Base-by-base conservation (phyloP, 495 filamentous ascomycete genomes). In the Cairneyella variabilis region DNA sequence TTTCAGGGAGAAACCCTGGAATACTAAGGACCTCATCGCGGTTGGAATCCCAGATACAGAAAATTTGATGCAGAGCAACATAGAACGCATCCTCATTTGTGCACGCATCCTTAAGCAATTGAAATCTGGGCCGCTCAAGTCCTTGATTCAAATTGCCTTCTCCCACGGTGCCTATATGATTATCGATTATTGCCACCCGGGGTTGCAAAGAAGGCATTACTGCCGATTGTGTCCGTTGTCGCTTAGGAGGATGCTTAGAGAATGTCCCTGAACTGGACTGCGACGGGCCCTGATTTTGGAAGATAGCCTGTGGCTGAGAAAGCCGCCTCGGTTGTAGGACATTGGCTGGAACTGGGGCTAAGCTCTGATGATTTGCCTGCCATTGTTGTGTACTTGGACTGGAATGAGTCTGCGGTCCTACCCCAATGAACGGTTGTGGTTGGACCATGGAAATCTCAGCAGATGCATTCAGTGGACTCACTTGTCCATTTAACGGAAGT, bases 1-100 rank as follows among this genome's bases (percentile, higher is more conserved):
- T 40, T 5, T 17, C 2, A 12, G 17, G 3, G 12, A 53, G 56
- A 36, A 62, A 59, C 14, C 57, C 62, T 47, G 9, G 48, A 44
- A 58, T 55, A 14, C 7, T 21, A 0, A 48, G n/a, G 28, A 64
- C 23, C n/a, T 52, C 18, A 4, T 32, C 25, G 4, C 14, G 38
- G 17, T 45, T 18, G 23, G 30, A 25, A 42, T 64, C 58, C 70
- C 74, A 77, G 12, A 77, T 59, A 61, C 82, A 86, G 62, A 80
- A 89, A 1, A 88, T 50, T 54, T 89, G 86, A 66, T 91, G 88
- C 4, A 89, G 61, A 10, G 71, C 71, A 44, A 90, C 40, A 60
- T 85, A 91, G 60, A 86, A 77, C 22, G 69, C 48, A 56, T 91
- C 88, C 9, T 73, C 64, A 0, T 65, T 40, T 2, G 44, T 8